These are phyloP conservation scores for Oryza rufipogon DNA, from an alignment of 176 grass and related monocot species.

Conservation along the genomic window DNA sequence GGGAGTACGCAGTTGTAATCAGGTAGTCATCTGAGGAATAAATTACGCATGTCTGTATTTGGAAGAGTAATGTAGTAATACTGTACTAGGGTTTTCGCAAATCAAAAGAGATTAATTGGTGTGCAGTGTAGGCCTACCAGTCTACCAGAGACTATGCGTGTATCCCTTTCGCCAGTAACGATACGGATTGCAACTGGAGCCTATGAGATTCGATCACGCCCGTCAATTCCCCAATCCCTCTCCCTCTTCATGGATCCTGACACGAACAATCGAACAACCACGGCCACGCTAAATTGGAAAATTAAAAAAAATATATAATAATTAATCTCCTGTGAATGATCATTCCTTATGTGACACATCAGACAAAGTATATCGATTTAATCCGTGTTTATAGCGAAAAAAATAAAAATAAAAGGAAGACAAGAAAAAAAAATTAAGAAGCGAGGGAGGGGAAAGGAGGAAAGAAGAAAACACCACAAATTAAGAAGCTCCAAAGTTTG, in stretches of 20 bases:
- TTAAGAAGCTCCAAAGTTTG: conserved; percentile 8
- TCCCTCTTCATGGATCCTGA: background rate
- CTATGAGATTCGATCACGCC: background rate
- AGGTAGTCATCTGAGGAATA: background rate
- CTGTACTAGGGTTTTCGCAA: background rate
- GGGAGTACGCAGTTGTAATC: background rate
- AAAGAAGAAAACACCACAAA: background rate
- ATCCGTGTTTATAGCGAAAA: conserved; percentile 1
- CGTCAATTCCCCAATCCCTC: background rate
- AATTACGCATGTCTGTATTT: background rate
- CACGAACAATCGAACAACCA: conserved; percentile 16
- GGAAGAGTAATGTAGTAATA: background rate
- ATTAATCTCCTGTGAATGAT: conserved; percentile 37
- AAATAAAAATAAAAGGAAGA: background rate
- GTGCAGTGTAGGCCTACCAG: background rate
- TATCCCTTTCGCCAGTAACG: conserved; percentile 44
- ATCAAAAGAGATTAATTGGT: conserved; percentile 21
- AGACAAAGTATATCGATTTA: conserved; percentile 33
- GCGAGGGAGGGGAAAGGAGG: background rate
- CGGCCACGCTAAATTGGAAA: conserved; percentile 31
- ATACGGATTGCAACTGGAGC: conserved; percentile 39
- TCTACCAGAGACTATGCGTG: background rate
- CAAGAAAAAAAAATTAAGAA: too few species aligned
- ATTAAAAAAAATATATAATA: background rate
- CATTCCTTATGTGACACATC: conserved; percentile 38